Conservation (phyloP, 768 basidiomycete species). For the Amanita brunnescens region DNA sequence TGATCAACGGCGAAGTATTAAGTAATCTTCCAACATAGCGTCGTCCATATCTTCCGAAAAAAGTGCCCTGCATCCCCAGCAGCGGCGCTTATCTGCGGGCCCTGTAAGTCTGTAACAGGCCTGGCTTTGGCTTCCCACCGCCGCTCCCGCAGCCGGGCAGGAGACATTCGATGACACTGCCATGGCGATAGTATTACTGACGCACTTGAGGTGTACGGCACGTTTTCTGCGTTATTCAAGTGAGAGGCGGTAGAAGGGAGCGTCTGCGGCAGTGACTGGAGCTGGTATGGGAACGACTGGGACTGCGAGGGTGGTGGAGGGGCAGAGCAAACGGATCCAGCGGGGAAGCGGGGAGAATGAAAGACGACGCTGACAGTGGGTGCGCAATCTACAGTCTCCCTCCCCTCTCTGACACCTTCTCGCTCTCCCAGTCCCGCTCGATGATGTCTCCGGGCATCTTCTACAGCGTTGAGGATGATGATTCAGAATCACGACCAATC, state of each 20-base stretch:
- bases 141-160: too few relatives aligned
- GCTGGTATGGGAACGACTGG: slow-evolving; percentile 1
- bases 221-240: slow-evolving; percentile 18
- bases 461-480: too few relatives aligned
- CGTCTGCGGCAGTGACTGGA: slow-evolving; percentile 9
- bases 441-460: too few relatives aligned
- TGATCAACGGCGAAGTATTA: slow-evolving; percentile 24
- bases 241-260: slow-evolving; percentile 21
- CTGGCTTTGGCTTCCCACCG: neutral
- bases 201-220: slow-evolving; percentile 23
- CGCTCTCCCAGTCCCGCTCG: too few relatives aligned
- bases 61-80: neutral
- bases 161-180: too few relatives aligned
- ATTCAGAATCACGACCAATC: too few relatives aligned
- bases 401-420: too few relatives aligned
- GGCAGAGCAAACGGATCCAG: slow-evolving; percentile 21
- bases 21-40: slow-evolving; percentile 15
- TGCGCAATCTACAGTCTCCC: too few relatives aligned
- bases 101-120: neutral
- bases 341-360: slow-evolving; percentile 37
- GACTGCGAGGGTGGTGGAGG: slow-evolving; percentile 15
- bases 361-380: slow-evolving; percentile 21
- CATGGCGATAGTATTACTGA: slow-evolving; percentile 21
- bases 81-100: neutral
- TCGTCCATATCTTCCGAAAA: neutral